Conservation (phyloP, 2,329 filamentous ascomycete genomes). For the Pezicula carpinea region DNA sequence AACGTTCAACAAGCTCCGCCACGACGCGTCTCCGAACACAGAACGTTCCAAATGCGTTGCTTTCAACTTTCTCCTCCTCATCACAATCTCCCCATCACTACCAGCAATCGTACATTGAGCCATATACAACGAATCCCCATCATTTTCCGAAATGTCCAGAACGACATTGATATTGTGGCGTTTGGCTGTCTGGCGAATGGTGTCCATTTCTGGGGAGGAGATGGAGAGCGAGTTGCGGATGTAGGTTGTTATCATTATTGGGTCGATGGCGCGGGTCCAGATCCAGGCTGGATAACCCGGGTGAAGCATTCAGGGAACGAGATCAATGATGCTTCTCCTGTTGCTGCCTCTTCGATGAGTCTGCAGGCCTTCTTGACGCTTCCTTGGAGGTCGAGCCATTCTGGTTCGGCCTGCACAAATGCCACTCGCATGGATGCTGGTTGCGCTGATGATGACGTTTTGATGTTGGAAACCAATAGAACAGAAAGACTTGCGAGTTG, state of each 20-base stretch:
- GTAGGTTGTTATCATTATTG: constrained; percentile 13
- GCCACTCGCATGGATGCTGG: not conserved
- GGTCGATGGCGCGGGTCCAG: not conserved
- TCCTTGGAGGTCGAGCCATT: not conserved
- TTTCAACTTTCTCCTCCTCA: constrained; percentile 51
- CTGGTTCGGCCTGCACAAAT: not conserved
- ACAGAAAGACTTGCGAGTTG: no score
- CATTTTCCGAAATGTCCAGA: constrained; percentile 47
- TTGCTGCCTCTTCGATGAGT: not conserved
- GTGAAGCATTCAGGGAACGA: not conserved
- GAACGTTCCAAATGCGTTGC: constrained; percentile 50
- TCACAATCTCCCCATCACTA: constrained; percentile 38
- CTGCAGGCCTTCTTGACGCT: not conserved
- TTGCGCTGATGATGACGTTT: no score
- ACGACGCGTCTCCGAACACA: constrained; percentile 49
- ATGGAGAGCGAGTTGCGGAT: constrained; percentile 36
- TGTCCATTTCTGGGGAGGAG: constrained; percentile 37
- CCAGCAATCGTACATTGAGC: constrained; percentile 47
- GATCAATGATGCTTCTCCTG: not conserved
- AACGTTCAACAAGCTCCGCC: constrained; percentile 37
- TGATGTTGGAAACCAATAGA: no score
- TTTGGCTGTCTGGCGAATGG: constrained; percentile 39
- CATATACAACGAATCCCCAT: constrained; percentile 46
- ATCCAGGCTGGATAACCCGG: not conserved
- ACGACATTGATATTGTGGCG: constrained; percentile 47